Evolutionary conservation across 208 protist species (phyloP), one percentile per base, ranked within the genome.

Genomic region (Naegleria gruberi): DNA sequence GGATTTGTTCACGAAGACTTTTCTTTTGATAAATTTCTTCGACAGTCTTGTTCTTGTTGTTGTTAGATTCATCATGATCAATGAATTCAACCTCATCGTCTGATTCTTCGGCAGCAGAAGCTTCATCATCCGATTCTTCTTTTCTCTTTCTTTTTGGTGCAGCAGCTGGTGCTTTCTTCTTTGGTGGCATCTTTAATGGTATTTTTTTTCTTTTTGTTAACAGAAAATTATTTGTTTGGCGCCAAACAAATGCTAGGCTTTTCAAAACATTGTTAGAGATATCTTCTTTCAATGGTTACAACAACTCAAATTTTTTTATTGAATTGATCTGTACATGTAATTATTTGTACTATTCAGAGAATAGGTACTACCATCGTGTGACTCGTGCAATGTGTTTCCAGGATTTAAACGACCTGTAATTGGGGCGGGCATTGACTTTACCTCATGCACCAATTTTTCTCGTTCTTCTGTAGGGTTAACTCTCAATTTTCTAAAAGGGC

Each of bases 1-100:
- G 94, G 87, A 99, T 97, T 92, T 99, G 99, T 92, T 99, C 98
- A 92, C 98, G 95, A 87, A 98, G 98, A 43, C 97, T 98, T 91
- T 98, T 97, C 90, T 98, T 98, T 92, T 98, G 95, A 90, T 99
- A 99, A 89, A 96, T 98, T 91, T 99, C 94, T 91, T 99, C 98
- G 0, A 99, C 85, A 6, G 93, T 85, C 34, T 93, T 93, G 19
- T 46, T 73, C 23, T 86, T 41, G 51, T 65, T 65, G 17, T 17
- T 5, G 10, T 8, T 7, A 4, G 5, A 8, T n/a, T 47, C 19
- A 34, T 86, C 82, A 47, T 41, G 8, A 30, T 84, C 81, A 84
- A 84, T 45, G n/a, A 45, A 42, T 84, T 84, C 81, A 19, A 84
- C 81, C 6, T 45, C 81, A 7, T 84, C 81, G 15, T 1, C 17